A percentile compares a stretch with the other conserved stretches of the same genome.
Conservation (phyloP, 1,139 yeast species). For the Hansenula anomala region DNA sequence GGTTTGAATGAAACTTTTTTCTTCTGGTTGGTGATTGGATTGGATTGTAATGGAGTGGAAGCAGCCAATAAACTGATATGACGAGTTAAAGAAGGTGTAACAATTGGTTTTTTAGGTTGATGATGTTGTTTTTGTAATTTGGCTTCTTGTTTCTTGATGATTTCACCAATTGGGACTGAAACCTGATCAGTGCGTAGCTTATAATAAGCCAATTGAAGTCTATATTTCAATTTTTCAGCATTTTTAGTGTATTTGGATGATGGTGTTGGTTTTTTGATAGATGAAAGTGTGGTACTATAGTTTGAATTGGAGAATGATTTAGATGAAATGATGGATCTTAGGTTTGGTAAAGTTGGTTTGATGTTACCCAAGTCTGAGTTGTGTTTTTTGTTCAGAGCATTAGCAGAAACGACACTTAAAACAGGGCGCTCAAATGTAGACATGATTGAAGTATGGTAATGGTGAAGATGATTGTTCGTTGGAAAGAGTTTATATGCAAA, state of each 20-base stretch:
- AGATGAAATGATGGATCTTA: constrained; percentile 6
- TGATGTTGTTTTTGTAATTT: neutral
- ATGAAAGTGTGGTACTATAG: neutral
- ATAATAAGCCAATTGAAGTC: constrained; percentile 74
- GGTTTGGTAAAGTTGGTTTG: constrained; percentile 9
- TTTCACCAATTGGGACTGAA: constrained; percentile 20
- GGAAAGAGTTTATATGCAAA: neutral
- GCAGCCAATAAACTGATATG: constrained; percentile 28
- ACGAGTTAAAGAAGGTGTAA: constrained; percentile 20
- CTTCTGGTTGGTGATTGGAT: constrained; percentile 5
- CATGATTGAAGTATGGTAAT: constrained; percentile 4
- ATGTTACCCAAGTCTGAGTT: neutral
- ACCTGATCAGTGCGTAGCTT: constrained; percentile 60
- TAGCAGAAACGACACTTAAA: constrained; percentile 13
- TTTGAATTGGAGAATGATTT: neutral
- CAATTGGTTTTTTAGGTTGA: constrained; percentile 1
- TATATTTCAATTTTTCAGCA: constrained; percentile 63
- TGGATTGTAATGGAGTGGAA: constrained; percentile 27
- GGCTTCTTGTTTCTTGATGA: constrained; percentile 11
- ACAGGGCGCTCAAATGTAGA: constrained; percentile 18
- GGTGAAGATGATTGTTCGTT: neutral
- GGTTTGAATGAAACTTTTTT: constrained; percentile 15
- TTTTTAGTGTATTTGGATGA: constrained; percentile 27
- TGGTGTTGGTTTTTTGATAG: neutral
- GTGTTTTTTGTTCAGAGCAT: constrained; percentile 12